phyloP scores from a whole-genome alignment of 2,329 filamentous ascomycete genomes.

The Apiospora kogelbergensis region DNA sequence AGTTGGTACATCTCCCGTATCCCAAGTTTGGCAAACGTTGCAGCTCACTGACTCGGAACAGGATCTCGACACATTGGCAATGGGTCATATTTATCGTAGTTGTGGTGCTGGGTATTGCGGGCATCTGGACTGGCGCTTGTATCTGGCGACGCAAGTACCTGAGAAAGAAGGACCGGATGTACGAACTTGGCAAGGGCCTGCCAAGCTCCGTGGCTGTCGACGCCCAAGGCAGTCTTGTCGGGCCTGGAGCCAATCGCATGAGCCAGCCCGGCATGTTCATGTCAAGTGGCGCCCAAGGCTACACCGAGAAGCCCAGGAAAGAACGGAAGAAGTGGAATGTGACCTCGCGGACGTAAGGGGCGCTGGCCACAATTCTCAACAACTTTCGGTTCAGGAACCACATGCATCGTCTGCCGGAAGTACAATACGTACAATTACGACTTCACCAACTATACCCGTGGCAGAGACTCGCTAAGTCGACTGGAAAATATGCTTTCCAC shows the following conservation, averaged over 20 bases:
- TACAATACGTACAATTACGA: neutral
- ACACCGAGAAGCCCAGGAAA: slow-evolving; percentile 39
- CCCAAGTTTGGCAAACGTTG: neutral
- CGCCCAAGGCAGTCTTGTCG: slow-evolving; percentile 30
- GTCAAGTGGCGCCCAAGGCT: slow-evolving; percentile 20
- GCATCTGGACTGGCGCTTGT: slow-evolving; percentile 66
- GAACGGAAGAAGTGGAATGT: slow-evolving; percentile 50
- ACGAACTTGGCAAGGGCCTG: slow-evolving; percentile 46
- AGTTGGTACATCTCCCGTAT: slow-evolving; percentile 43
- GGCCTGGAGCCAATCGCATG: slow-evolving; percentile 24
- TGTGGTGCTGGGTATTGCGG: slow-evolving; percentile 66
- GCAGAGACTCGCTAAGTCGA: neutral
- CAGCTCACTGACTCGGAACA: slow-evolving; percentile 30
- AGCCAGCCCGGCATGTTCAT: slow-evolving; percentile 38
- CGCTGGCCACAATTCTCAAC: neutral
- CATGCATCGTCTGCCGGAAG: neutral
- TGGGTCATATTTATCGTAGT: slow-evolving; percentile 84
- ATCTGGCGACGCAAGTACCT: slow-evolving; percentile 74
- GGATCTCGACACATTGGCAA: slow-evolving; percentile 69
- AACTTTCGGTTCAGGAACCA: neutral
- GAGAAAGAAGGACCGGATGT: slow-evolving; percentile 63
- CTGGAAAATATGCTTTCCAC: neutral
- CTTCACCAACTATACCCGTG: neutral
- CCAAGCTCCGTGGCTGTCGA: slow-evolving; percentile 36
- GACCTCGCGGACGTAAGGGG: slow-evolving; percentile 39